These are phyloP conservation scores for Thermothelomyces thermophilus DNA, from an alignment of 2,329 filamentous ascomycete genomes.

Conservation along the genomic window DNA sequence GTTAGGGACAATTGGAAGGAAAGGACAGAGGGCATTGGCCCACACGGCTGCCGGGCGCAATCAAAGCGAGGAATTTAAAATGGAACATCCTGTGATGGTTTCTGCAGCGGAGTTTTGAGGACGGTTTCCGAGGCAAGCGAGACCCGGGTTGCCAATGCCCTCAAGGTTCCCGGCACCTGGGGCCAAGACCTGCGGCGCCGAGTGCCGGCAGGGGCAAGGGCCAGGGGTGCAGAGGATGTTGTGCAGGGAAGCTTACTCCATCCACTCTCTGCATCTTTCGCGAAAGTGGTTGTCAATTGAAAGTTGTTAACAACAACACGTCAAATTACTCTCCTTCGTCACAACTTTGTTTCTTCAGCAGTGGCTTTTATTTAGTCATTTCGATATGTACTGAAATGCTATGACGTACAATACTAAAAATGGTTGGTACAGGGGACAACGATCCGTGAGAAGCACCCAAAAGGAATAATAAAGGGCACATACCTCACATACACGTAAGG, in stretches of 20 bases:
- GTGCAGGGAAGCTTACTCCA: neutral
- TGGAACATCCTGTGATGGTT: conserved; percentile 38
- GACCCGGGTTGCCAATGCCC: neutral
- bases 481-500: no score
- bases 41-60: conserved; percentile 10
- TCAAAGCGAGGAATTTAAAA: conserved; percentile 9
- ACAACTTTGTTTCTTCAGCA: no score
- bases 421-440: no score
- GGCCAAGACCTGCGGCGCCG: conserved; percentile 3
- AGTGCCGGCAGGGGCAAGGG: neutral
- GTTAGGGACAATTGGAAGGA: neutral
- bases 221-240: neutral
- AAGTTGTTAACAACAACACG: no score
- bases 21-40: conserved; percentile 8
- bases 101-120: conserved; percentile 44
- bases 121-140: conserved; percentile 13
- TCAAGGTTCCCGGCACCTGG: neutral
- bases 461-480: no score
- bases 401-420: no score
- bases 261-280: no score
- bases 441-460: no score
- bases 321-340: no score
- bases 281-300: no score
- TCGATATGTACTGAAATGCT: no score
- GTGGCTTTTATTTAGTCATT: no score